These are phyloP conservation scores for Yamadazyma friedrichii DNA, from an alignment of 1,139 yeast genomes.

Conservation along the genomic window DNA sequence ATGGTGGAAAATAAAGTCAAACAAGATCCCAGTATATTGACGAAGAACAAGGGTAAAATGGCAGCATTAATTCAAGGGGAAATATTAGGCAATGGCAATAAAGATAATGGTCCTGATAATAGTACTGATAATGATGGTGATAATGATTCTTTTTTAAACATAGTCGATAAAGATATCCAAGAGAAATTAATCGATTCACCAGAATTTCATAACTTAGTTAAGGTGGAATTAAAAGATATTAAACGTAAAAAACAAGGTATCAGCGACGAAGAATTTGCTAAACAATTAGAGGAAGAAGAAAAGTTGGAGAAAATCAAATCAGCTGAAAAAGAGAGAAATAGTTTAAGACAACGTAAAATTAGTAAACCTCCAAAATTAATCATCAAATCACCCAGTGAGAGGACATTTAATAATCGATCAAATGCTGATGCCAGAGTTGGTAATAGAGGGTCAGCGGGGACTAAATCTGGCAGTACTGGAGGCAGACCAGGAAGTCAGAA, in stretches of 20 bases:
- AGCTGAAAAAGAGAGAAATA: constrained; percentile 5
- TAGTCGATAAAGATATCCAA: constrained; percentile 47
- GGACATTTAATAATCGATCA: not conserved
- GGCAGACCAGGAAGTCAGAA: not conserved
- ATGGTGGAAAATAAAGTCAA: constrained; percentile 48
- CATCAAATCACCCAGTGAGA: constrained; percentile 1
- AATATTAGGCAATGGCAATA: constrained; percentile 21
- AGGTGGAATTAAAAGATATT: constrained; percentile 35
- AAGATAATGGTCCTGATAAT: not conserved
- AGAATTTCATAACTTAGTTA: constrained; percentile 35
- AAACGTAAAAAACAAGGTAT: constrained; percentile 34
- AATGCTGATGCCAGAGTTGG: not conserved
- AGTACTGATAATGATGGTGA: constrained; percentile 15
- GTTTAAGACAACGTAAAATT: constrained; percentile 11
- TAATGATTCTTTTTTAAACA: constrained; percentile 25
- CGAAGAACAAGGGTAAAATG: constrained; percentile 51
- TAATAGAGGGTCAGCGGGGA: constrained; percentile 4
- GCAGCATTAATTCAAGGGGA: constrained; percentile 56
- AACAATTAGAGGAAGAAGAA: constrained; percentile 10
- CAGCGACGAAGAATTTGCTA: constrained; percentile 40
- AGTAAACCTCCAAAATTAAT: constrained; percentile 27
- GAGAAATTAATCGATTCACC: constrained; percentile 47
- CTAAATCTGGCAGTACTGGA: not conserved
- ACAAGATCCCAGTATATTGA: constrained; percentile 48
- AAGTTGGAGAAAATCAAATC: constrained; percentile 3